phyloP scores from a whole-genome alignment of 2,329 filamentous ascomycete genomes.

The Juglanconis sp. region DNA sequence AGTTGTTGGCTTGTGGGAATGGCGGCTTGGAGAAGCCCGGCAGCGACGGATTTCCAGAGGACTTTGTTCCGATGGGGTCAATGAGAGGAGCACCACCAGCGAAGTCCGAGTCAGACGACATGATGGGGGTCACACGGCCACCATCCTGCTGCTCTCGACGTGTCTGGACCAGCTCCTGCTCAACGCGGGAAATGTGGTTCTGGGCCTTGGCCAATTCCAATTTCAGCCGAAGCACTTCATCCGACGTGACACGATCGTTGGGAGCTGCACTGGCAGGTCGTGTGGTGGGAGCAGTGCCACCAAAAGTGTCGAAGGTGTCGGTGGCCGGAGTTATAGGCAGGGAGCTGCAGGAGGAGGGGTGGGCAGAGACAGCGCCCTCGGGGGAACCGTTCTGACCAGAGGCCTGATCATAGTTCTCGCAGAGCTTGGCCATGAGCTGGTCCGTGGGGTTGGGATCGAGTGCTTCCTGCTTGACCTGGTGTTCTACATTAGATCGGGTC shows the following conservation, averaged over 20 bases:
- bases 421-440: conserved; percentile 59
- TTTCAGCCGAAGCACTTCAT: conserved; percentile 67
- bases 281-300: conserved; percentile 45
- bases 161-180: conserved; percentile 66
- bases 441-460: conserved; percentile 59
- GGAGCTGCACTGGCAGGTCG: conserved; percentile 50
- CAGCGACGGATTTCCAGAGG: conserved; percentile 30
- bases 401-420: conserved; percentile 34
- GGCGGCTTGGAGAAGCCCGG: conserved; percentile 33
- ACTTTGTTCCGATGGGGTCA: conserved; percentile 18
- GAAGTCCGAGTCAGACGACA: conserved; percentile 37
- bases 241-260: conserved; percentile 42
- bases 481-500: conserved; percentile 16
- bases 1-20: conserved; percentile 43
- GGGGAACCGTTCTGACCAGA: conserved; percentile 60
- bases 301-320: conserved; percentile 42
- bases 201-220: conserved; percentile 69
- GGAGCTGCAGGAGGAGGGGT: conserved; percentile 54
- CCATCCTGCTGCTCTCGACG: conserved; percentile 58
- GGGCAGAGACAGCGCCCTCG: conserved; percentile 56
- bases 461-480: conserved; percentile 43
- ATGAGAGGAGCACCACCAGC: conserved; percentile 25
- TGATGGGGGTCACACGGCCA: conserved; percentile 48
- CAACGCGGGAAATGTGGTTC: conserved; percentile 67
- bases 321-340: conserved; percentile 61